These are phyloP conservation scores for Paecilomyces sp. DNA, from an alignment of 2,329 filamentous ascomycete species.

Conservation along the genomic window DNA sequence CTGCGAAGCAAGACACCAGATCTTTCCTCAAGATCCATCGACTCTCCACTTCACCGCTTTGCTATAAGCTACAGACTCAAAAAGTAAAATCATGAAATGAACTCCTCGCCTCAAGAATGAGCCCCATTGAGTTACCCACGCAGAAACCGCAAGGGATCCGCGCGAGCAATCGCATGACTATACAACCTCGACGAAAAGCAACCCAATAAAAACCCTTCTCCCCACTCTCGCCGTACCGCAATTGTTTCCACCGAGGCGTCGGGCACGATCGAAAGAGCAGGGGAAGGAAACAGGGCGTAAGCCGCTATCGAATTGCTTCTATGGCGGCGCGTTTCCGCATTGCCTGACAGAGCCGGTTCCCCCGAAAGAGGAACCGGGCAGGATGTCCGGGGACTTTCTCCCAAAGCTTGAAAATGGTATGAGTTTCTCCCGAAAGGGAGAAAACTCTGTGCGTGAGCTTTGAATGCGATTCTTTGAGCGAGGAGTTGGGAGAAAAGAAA, in stretches of 20 bases:
- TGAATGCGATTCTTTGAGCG: constrained; percentile 99
- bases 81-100: constrained; percentile 38
- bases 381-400: constrained; percentile 99
- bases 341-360: constrained; percentile 37
- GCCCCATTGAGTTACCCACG: constrained; percentile 98
- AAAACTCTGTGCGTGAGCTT: constrained; percentile 85
- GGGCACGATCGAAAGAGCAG: constrained; percentile 43
- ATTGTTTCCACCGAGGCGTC: constrained; percentile 41
- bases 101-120: constrained; percentile 99
- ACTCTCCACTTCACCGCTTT: constrained; percentile 37
- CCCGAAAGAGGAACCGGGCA: constrained; percentile 37
- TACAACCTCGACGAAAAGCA: constrained; percentile 84
- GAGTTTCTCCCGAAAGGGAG: constrained; percentile 27
- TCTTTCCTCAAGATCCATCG: constrained; percentile 3
- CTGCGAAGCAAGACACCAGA: constrained; percentile 32
- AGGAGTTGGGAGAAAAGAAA: constrained; percentile 60
- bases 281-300: constrained; percentile 53
- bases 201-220: constrained; percentile 41
- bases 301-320: constrained; percentile 85
- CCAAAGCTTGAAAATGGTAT: constrained; percentile 65
- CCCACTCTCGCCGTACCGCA: constrained; percentile 22
- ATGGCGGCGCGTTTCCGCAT: constrained; percentile 99
- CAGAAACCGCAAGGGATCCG: constrained; percentile 15
- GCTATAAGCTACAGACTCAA: constrained; percentile 48
- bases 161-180: constrained; percentile 96